These are phyloP conservation scores for Brassica carinata DNA, from an alignment of 345 rosid species.

Conservation along the genomic window DNA sequence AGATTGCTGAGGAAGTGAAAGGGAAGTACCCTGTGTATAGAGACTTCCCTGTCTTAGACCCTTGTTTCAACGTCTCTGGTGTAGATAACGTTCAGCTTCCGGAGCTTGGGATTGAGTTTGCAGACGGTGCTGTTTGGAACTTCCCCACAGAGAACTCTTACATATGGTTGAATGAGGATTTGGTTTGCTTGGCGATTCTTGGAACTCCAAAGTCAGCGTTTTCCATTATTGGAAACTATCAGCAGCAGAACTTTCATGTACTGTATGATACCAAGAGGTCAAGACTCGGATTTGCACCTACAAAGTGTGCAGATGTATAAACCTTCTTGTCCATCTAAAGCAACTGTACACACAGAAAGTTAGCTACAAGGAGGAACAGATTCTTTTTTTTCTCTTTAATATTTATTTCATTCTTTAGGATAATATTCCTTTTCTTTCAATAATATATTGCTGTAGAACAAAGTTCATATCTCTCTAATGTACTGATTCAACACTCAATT, in stretches of 20 bases:
- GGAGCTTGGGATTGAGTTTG: constrained; percentile 63
- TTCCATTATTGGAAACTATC: constrained; percentile 87
- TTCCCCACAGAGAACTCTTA: constrained; percentile 88
- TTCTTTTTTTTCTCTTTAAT: not conserved
- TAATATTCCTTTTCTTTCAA: not conserved
- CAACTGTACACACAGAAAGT: constrained; percentile 35
- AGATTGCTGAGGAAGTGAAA: constrained; percentile 60
- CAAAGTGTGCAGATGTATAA: constrained; percentile 69
- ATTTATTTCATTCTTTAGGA: constrained; percentile 31
- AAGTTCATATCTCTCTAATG: constrained; percentile 19
- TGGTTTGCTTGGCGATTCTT: constrained; percentile 80
- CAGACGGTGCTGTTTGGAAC: constrained; percentile 84
- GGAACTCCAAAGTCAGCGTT: constrained; percentile 77
- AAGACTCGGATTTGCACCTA: constrained; percentile 77
- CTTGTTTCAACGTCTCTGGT: constrained; percentile 89
- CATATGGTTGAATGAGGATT: constrained; percentile 57
- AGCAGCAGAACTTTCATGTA: constrained; percentile 87
- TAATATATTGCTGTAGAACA: constrained; percentile 15
- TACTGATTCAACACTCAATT: constrained; percentile 19
- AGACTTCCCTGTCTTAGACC: constrained; percentile 65
- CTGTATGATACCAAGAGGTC: constrained; percentile 74
- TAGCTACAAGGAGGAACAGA: constrained; percentile 5
- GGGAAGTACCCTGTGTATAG: constrained; percentile 53
- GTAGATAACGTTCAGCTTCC: constrained; percentile 62
- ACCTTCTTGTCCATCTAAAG: constrained; percentile 16